Evolutionary conservation across 768 basidiomycete genomes (phyloP).

Genomic region (Auricularia heimuer): DNA sequence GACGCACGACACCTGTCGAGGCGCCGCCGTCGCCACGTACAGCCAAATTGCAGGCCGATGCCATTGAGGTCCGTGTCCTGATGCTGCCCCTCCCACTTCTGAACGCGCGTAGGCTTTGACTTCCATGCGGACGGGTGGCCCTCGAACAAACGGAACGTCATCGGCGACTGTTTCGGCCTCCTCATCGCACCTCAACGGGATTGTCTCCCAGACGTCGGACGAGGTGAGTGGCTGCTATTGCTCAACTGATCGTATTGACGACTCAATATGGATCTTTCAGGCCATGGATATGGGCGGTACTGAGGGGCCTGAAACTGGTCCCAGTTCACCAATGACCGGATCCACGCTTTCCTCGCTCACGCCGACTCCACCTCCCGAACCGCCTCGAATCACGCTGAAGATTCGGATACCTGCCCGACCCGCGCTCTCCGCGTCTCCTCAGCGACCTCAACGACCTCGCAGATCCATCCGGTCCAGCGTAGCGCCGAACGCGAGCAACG

Average conservation of each 20-base stretch:
- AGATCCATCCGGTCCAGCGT: conserved; percentile 5
- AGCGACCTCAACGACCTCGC: conserved; percentile 4
- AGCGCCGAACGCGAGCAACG: background rate
- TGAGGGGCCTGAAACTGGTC: conserved; percentile 38
- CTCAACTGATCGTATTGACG: background rate
- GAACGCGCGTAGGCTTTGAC: background rate
- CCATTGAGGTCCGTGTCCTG: background rate
- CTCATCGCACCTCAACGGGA: too few species aligned
- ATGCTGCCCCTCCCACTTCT: background rate
- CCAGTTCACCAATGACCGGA: background rate
- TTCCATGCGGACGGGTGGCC: background rate
- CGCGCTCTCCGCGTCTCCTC: conserved; percentile 9
- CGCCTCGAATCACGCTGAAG: conserved; percentile 15
- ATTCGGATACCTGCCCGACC: conserved; percentile 20
- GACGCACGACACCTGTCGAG: background rate
- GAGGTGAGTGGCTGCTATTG: background rate
- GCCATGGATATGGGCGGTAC: conserved; percentile 50
- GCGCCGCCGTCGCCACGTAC: background rate
- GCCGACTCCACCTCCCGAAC: conserved; percentile 8
- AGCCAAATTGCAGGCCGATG: conserved; percentile 11
- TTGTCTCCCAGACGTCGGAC: background rate
- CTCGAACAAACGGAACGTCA: background rate
- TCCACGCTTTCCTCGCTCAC: conserved; percentile 3
- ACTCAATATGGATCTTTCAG: conserved; percentile 18
- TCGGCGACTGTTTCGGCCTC: too few species aligned